These are phyloP conservation scores for Penicillium cinerascens DNA, from an alignment of 495 filamentous ascomycete species.

Conservation along the genomic window DNA sequence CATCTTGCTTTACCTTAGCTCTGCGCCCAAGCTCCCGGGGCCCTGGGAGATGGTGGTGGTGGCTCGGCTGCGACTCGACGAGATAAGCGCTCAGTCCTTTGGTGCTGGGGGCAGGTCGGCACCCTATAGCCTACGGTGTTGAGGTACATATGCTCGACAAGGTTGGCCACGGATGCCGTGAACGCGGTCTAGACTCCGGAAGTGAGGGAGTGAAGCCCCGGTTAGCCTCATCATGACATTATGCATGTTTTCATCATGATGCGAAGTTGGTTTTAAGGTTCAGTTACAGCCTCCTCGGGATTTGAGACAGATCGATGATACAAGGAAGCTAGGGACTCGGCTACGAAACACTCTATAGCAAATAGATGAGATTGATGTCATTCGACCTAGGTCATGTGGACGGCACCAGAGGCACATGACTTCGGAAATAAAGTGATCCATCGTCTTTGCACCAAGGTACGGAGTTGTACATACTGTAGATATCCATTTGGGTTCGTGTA, in stretches of 20 bases:
- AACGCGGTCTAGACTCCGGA: constrained; percentile 5
- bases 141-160: background rate
- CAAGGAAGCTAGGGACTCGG: background rate
- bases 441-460: background rate
- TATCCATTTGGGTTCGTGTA: too few relatives aligned
- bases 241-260: constrained; percentile 20
- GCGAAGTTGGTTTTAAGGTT: background rate
- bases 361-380: constrained; percentile 4
- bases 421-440: background rate
- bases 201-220: background rate
- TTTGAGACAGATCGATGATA: background rate
- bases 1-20: constrained; percentile 22
- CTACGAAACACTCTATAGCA: background rate
- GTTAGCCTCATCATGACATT: constrained; percentile 17
- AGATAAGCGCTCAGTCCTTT: constrained; percentile 26
- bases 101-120: background rate
- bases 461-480: too few relatives aligned
- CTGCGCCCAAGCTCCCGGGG: constrained; percentile 14
- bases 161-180: background rate
- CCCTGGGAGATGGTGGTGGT: constrained; percentile 15
- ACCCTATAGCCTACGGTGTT: too few relatives aligned
- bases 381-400: constrained; percentile 6
- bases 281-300: background rate
- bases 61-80: constrained; percentile 14
- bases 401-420: constrained; percentile 9